phyloP scores from a whole-genome alignment of 139 green algal species.

The Closterium sp. region DNA sequence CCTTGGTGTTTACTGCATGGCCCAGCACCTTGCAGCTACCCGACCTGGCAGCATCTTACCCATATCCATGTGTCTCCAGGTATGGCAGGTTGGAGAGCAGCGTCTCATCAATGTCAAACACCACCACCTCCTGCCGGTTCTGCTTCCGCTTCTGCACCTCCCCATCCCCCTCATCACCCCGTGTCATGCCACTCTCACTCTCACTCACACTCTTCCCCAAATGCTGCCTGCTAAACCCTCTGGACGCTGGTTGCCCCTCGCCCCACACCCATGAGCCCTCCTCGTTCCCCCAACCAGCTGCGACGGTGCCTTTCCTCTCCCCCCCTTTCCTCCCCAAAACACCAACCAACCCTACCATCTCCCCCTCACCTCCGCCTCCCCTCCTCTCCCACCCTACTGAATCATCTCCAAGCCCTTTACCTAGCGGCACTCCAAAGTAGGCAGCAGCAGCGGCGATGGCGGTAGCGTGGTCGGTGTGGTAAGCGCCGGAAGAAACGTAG shows the following conservation, averaged over 20 bases:
- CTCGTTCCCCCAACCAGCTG: background rate
- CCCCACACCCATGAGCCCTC: background rate
- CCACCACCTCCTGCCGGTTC: background rate
- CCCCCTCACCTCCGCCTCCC: background rate
- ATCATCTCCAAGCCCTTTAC: background rate
- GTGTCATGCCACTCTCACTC: background rate
- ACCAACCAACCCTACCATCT: background rate
- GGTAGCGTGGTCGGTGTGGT: background rate
- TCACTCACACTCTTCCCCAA: background rate
- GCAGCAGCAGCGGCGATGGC: background rate
- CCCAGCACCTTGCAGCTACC: background rate
- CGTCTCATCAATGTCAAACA: slow-evolving; percentile 34
- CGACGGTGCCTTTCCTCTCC: background rate
- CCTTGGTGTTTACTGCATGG: background rate
- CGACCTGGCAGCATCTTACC: background rate
- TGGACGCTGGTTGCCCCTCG: background rate
- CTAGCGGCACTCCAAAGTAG: background rate
- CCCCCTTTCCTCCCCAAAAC: background rate
- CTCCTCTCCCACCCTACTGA: background rate
- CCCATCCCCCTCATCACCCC: background rate
- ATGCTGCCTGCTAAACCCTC: background rate
- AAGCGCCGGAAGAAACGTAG: background rate
- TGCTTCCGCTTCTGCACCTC: background rate
- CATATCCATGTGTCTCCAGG: background rate
- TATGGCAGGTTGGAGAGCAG: slow-evolving; percentile 20